A percentile compares a stretch with the other conserved stretches of the same genome.
Conservation (phyloP, 441 rosid genomes). For the Gossypium schwendimanii region DNA sequence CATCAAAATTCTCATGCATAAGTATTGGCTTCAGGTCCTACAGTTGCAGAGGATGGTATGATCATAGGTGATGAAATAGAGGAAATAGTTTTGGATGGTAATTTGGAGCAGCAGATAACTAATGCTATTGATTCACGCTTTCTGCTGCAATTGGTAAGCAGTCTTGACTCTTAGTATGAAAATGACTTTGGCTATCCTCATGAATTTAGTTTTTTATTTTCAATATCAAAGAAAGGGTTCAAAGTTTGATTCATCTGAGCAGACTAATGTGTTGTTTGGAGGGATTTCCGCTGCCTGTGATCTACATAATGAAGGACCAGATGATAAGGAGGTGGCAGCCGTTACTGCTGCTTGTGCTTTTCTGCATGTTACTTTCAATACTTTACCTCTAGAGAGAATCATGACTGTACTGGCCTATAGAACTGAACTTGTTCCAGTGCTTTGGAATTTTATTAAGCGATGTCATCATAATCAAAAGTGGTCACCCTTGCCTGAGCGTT, state of each 20-base stretch:
- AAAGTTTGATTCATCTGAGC: conserved; percentile 28
- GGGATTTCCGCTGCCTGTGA: conserved; percentile 36
- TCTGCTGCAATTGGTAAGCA: conserved; percentile 83
- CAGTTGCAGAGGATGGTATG: conserved; percentile 62
- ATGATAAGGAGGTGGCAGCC: conserved; percentile 67
- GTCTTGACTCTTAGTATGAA: conserved; percentile 1
- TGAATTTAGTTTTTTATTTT: conserved; percentile 12
- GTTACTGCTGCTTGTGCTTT: conserved; percentile 93
- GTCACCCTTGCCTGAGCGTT: conserved; percentile 56
- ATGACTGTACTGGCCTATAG: conserved; percentile 92
- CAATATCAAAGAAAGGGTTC: conserved; percentile 10
- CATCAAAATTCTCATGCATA: conserved; percentile 16
- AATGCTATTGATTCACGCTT: conserved; percentile 77
- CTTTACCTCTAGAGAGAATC: conserved; percentile 72
- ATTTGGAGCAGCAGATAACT: conserved; percentile 64
- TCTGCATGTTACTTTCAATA: conserved; percentile 71
- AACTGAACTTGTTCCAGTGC: conserved; percentile 84
- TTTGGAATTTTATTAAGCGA: conserved; percentile 87
- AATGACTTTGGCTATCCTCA: conserved; percentile 16
- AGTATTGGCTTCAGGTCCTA: conserved; percentile 44
- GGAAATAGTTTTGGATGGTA: conserved; percentile 44
- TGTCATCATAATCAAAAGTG: conserved; percentile 85
- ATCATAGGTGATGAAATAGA: conserved; percentile 38
- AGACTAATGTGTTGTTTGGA: conserved; percentile 76
- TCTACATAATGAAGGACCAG: conserved; percentile 34